Evolutionary conservation across 257 asterid genomes (phyloP).

Genomic region (Nicotiana tabacum): DNA sequence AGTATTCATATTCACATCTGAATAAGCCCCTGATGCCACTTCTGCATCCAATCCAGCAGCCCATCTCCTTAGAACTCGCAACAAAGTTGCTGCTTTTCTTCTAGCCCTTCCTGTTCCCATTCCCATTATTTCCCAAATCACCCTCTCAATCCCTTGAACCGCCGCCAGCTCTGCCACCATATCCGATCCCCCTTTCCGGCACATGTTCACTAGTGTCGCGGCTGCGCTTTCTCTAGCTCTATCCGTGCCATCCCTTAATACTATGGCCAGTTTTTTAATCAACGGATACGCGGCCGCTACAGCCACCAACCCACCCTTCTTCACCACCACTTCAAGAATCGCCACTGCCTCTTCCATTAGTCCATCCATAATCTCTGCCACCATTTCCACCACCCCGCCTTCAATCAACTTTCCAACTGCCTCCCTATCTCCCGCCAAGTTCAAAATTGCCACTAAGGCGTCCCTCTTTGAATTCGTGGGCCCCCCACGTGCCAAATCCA

Average conservation of each 20-base stretch:
- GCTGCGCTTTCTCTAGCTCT: conserved; percentile 68
- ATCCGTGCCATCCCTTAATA: conserved; percentile 66
- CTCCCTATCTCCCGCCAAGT: conserved; percentile 71
- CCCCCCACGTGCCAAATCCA: conserved; percentile 56
- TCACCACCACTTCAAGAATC: conserved; percentile 72
- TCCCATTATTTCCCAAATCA: conserved; percentile 82
- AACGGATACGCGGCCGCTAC: conserved; percentile 47
- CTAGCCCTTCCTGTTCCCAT: conserved; percentile 68
- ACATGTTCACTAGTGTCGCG: conserved; percentile 64
- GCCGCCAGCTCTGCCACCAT: conserved; percentile 64
- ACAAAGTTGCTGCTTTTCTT: conserved; percentile 72
- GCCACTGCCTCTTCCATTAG: conserved; percentile 71
- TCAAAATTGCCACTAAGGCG: conserved; percentile 75
- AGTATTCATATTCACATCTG: conserved; percentile 38
- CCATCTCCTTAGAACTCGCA: conserved; percentile 86
- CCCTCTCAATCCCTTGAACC: conserved; percentile 57
- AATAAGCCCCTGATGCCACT: conserved; percentile 20
- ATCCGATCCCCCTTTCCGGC: conserved; percentile 78
- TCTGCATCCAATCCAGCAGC: conserved; percentile 65
- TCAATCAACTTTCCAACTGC: conserved; percentile 61
- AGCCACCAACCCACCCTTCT: conserved; percentile 65
- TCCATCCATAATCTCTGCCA: conserved; percentile 44
- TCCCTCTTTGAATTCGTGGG: conserved; percentile 57
- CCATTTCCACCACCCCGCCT: conserved; percentile 69
- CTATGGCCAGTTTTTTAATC: conserved; percentile 34